phyloP scores from a whole-genome alignment of 371 early-diverging fungal species.

The Rhizopus stolonifer region DNA sequence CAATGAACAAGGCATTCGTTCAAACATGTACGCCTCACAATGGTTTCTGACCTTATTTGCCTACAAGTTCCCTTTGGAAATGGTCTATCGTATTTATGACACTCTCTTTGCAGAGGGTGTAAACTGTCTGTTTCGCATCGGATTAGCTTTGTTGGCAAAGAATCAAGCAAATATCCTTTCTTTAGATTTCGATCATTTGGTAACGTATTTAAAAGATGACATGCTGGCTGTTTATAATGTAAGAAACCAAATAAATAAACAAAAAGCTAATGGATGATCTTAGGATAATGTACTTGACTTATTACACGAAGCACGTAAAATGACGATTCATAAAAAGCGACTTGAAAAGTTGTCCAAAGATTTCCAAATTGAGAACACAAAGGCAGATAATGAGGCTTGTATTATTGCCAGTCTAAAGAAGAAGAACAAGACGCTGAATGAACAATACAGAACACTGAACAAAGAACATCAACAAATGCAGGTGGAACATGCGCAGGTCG shows the following conservation, averaged over 20 bases:
- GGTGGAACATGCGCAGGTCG: slow-evolving; percentile 67
- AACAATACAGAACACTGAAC: slow-evolving; percentile 58
- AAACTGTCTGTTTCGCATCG: slow-evolving; percentile 78
- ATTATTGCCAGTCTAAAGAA: slow-evolving; percentile 58
- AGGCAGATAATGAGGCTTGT: slow-evolving; percentile 65
- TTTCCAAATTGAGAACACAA: slow-evolving; percentile 62
- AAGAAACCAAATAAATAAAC: slow-evolving; percentile 8
- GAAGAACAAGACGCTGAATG: slow-evolving; percentile 69
- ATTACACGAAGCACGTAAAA: slow-evolving; percentile 70
- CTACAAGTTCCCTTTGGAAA: slow-evolving; percentile 87
- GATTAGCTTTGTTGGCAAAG: slow-evolving; percentile 79
- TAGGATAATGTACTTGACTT: slow-evolving; percentile 62
- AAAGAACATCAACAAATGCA: slow-evolving; percentile 58
- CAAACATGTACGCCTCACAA: slow-evolving; percentile 91
- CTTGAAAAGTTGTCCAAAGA: slow-evolving; percentile 73
- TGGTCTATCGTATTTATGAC: slow-evolving; percentile 91
- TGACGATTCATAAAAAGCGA: slow-evolving; percentile 65
- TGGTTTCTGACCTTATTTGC: slow-evolving; percentile 97
- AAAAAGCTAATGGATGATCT: background rate
- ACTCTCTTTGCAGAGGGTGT: slow-evolving; percentile 88
- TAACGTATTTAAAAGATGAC: slow-evolving; percentile 83
- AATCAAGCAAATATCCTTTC: slow-evolving; percentile 75
- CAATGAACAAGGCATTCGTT: slow-evolving; percentile 73
- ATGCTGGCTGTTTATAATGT: slow-evolving; percentile 68
- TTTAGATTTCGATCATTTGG: slow-evolving; percentile 78